Evolutionary conservation across 1,284 basidiomycete genomes (phyloP).

Genomic region (Pascua sp.): DNA sequence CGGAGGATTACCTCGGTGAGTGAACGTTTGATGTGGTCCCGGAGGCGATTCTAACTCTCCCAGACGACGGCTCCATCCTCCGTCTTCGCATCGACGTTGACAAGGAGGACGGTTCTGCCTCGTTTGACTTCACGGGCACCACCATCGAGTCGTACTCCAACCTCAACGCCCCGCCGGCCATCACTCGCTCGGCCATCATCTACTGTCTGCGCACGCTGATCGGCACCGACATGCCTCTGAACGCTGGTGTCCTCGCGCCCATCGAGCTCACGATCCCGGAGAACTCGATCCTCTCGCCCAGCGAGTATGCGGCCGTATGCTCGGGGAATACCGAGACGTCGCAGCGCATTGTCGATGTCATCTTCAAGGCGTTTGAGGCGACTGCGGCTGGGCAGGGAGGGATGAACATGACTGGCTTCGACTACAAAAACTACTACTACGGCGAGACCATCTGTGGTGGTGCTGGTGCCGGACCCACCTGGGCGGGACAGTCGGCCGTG

Average conservation of each 20-base stretch:
- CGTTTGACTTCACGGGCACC: slow-evolving; percentile 86
- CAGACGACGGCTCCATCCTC: slow-evolving; percentile 83
- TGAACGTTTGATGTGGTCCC: neutral
- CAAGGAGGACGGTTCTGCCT: slow-evolving; percentile 68
- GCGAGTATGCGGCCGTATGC: slow-evolving; percentile 81
- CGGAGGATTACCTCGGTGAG: slow-evolving; percentile 23
- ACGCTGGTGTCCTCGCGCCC: slow-evolving; percentile 76
- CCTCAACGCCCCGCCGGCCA: slow-evolving; percentile 80
- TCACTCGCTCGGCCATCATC: slow-evolving; percentile 88
- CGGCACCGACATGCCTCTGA: slow-evolving; percentile 75
- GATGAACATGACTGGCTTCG: slow-evolving; percentile 56
- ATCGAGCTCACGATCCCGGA: slow-evolving; percentile 70
- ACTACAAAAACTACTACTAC: neutral
- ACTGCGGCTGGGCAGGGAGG: slow-evolving; percentile 84
- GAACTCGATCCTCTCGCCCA: slow-evolving; percentile 75
- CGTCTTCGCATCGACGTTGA: slow-evolving; percentile 76
- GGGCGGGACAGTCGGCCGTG: slow-evolving; percentile 77
- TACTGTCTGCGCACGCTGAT: slow-evolving; percentile 58
- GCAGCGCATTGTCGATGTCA: slow-evolving; percentile 90
- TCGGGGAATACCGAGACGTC: slow-evolving; percentile 70
- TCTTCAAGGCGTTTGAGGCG: slow-evolving; percentile 86
- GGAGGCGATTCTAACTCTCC: neutral
- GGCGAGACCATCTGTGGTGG: slow-evolving; percentile 67
- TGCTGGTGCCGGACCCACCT: slow-evolving; percentile 81
- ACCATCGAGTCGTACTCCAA: slow-evolving; percentile 85